These are phyloP conservation scores for Aspergillus calidoustus DNA, from an alignment of 2,329 filamentous ascomycete species.

Conservation along the genomic window DNA sequence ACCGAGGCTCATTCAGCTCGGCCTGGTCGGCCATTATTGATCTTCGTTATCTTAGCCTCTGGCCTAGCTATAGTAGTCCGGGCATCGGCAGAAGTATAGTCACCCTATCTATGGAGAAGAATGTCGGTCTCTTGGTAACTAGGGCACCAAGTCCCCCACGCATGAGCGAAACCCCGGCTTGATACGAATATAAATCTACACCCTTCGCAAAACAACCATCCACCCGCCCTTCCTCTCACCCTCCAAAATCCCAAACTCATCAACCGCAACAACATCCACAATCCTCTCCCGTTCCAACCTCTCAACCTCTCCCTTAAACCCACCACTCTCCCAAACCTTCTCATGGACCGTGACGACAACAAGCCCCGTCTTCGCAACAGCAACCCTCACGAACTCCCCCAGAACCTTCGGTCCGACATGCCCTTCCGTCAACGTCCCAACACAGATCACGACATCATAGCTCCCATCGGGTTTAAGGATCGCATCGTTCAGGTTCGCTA, in stretches of 20 bases:
- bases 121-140: too few relatives aligned
- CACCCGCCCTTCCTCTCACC: not conserved
- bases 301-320: not conserved
- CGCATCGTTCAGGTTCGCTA: not conserved
- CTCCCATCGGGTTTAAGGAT: not conserved
- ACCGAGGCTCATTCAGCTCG: not conserved
- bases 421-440: not conserved
- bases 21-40: too few relatives aligned
- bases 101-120: too few relatives aligned
- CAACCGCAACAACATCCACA: not conserved
- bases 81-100: too few relatives aligned
- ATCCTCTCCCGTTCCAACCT: not conserved
- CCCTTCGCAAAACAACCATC: not conserved
- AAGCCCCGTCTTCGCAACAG: not conserved
- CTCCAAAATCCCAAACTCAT: not conserved
- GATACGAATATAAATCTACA: not conserved
- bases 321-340: not conserved
- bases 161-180: too few relatives aligned
- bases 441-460: not conserved
- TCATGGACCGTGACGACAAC: not conserved
- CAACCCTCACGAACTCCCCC: not conserved
- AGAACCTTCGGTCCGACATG: not conserved
- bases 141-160: too few relatives aligned
- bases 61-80: too few relatives aligned
- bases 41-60: too few relatives aligned